Conservation (phyloP, 129 eudicot genomes). For the Centrapalus pauciflorus region DNA sequence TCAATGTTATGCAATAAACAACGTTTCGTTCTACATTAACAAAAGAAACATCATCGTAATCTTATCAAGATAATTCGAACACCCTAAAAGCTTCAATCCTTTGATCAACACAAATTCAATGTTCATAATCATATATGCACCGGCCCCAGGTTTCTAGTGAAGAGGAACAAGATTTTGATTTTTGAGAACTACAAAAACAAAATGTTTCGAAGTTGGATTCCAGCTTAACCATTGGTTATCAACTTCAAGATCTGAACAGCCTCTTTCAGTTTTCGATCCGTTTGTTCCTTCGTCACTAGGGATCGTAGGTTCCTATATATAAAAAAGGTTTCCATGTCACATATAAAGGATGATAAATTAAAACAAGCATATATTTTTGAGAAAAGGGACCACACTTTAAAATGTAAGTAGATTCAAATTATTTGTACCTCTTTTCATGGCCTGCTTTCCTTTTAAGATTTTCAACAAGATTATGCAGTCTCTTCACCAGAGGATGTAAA, state of each 20-base stretch:
- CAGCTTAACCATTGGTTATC: conserved; percentile 16
- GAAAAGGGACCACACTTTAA: no score
- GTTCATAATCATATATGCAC: conserved; percentile 8
- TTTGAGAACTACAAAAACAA: neutral
- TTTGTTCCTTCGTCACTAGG: conserved; percentile 31
- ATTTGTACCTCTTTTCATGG: conserved; percentile 67
- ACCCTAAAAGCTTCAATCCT: neutral
- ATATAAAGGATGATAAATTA: neutral
- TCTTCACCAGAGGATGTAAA: conserved; percentile 52
- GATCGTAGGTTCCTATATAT: conserved; percentile 41
- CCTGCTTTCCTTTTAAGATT: conserved; percentile 60
- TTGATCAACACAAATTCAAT: conserved; percentile 1
- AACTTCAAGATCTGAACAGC: conserved; percentile 43
- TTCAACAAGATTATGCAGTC: conserved; percentile 65
- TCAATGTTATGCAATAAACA: conserved; percentile 1
- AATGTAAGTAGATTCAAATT: neutral
- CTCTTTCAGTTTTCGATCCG: conserved; percentile 57
- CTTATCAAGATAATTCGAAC: neutral
- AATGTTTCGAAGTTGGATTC: conserved; percentile 21
- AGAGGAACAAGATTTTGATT: conserved; percentile 18
- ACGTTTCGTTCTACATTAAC: conserved; percentile 2
- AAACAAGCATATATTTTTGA: neutral
- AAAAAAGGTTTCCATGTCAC: neutral
- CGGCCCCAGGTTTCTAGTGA: conserved; percentile 9
- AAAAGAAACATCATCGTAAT: neutral